Evolutionary conservation across 1,139 yeast genomes (phyloP).

Genomic region (Suhomyces bolitotheri): DNA sequence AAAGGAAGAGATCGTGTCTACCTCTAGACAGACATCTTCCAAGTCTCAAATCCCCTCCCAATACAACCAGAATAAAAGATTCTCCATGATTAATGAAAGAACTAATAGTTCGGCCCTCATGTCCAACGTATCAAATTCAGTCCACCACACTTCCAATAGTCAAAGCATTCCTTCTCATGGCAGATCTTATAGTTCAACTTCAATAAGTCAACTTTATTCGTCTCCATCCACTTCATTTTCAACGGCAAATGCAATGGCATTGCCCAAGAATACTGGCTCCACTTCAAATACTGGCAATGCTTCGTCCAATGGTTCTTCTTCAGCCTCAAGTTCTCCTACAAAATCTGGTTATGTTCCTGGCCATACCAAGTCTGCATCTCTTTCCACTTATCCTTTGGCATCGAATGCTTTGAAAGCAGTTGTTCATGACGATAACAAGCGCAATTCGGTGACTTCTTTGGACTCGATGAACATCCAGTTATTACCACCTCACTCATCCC

Average conservation of each 20-base stretch:
- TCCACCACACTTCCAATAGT: conserved; percentile 7
- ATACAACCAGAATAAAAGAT: conserved; percentile 34
- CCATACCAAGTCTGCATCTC: conserved; percentile 39
- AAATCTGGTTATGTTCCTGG: conserved; percentile 28
- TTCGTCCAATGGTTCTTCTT: conserved; percentile 7
- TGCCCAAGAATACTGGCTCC: conserved; percentile 14
- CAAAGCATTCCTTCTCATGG: conserved; percentile 23
- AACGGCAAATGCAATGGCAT: conserved; percentile 49
- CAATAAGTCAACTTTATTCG: conserved; percentile 43
- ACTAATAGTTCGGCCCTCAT: conserved; percentile 41
- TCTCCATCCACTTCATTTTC: conserved; percentile 57
- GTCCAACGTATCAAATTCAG: conserved; percentile 19
- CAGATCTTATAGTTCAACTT: conserved; percentile 48
- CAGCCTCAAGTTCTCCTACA: conserved; percentile 19
- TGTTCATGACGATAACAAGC: conserved; percentile 41
- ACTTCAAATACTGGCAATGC: conserved; percentile 1
- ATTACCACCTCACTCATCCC: conserved; percentile 6
- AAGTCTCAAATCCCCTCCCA: conserved; percentile 12
- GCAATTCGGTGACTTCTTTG: conserved; percentile 23
- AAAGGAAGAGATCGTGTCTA: conserved; percentile 17
- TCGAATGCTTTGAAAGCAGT: conserved; percentile 68
- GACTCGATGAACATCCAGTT: conserved; percentile 16
- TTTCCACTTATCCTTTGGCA: conserved; percentile 49
- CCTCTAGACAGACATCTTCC: conserved; percentile 6
- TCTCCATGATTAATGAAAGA: conserved; percentile 48